Evolutionary conservation across 148 eudicot species (phyloP).

Genomic region (Polygonum aviculare): DNA sequence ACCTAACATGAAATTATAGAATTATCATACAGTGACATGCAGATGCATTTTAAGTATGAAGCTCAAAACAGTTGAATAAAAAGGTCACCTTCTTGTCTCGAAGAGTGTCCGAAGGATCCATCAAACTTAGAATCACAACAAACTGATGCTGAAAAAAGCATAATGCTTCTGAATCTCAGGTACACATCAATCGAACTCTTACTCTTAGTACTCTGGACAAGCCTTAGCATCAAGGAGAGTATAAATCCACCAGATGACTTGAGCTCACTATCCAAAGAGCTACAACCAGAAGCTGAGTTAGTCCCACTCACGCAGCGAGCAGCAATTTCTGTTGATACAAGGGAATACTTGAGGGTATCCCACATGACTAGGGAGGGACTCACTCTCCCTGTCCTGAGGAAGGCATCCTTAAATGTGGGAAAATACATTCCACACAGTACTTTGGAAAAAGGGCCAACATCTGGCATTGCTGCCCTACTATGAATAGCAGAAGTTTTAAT

Average conservation of each 20-base stretch:
- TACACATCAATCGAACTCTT: constrained; percentile 40
- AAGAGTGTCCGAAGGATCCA: constrained; percentile 21
- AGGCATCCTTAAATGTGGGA: constrained; percentile 42
- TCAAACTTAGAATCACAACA: constrained; percentile 36
- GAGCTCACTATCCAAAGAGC: constrained; percentile 57
- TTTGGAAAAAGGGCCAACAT: constrained; percentile 51
- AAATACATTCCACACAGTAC: constrained; percentile 62
- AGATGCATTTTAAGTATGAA: background rate
- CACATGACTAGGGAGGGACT: constrained; percentile 70
- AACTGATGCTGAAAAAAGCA: constrained; percentile 58
- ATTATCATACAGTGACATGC: background rate
- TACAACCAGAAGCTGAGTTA: constrained; percentile 36
- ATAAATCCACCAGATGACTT: constrained; percentile 66
- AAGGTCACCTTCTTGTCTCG: constrained; percentile 43
- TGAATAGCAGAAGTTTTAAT: constrained; percentile 42
- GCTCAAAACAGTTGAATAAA: background rate
- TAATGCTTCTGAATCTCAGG: constrained; percentile 70
- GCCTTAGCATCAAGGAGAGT: constrained; percentile 58
- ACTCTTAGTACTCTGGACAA: constrained; percentile 40
- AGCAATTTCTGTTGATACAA: constrained; percentile 85
- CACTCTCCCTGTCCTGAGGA: constrained; percentile 48
- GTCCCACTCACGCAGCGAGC: constrained; percentile 49
- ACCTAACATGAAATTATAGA: background rate
- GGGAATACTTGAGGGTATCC: constrained; percentile 88
- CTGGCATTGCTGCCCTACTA: constrained; percentile 30